phyloP scores from a whole-genome alignment of 2,329 filamentous ascomycete species.

The Fusarium bulbicola region DNA sequence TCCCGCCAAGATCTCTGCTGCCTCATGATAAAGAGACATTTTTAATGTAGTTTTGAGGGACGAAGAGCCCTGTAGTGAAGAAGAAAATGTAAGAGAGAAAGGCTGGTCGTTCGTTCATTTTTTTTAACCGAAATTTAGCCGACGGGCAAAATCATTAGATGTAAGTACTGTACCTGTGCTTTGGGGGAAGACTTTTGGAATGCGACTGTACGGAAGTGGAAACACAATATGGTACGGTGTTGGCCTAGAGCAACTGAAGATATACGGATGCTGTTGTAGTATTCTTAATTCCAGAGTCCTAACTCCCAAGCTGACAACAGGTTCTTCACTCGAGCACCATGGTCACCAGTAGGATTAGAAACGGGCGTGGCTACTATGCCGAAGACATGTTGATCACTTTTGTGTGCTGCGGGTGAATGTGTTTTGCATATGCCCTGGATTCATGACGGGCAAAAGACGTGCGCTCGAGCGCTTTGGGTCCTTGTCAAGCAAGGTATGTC shows the following conservation, averaged over 20 bases:
- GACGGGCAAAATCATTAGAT: neutral
- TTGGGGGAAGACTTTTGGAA: neutral
- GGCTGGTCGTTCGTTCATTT: neutral
- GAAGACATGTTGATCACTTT: neutral
- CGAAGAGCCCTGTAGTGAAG: neutral
- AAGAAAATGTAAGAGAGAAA: constrained; percentile 29
- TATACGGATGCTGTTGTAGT: neutral
- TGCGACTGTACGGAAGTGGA: neutral
- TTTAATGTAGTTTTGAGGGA: constrained; percentile 1
- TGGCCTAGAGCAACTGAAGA: too few species aligned
- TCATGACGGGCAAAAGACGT: constrained; percentile 29
- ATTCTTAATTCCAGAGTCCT: neutral
- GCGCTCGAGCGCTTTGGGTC: constrained; percentile 15
- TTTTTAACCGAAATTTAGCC: constrained; percentile 35
- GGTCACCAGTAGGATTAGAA: neutral
- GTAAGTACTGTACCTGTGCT: constrained; percentile 4
- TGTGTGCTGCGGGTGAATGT: neutral
- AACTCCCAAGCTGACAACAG: neutral
- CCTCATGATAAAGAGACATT: constrained; percentile 97
- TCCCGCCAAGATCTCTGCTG: constrained; percentile 77
- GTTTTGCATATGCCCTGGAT: constrained; percentile 22
- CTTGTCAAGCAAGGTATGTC: constrained; percentile 38
- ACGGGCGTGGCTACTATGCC: neutral
- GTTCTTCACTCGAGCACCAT: neutral
- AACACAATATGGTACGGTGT: neutral